Evolutionary conservation across 345 rosid species (phyloP).

Genomic region (Fremontodendron californicum): DNA sequence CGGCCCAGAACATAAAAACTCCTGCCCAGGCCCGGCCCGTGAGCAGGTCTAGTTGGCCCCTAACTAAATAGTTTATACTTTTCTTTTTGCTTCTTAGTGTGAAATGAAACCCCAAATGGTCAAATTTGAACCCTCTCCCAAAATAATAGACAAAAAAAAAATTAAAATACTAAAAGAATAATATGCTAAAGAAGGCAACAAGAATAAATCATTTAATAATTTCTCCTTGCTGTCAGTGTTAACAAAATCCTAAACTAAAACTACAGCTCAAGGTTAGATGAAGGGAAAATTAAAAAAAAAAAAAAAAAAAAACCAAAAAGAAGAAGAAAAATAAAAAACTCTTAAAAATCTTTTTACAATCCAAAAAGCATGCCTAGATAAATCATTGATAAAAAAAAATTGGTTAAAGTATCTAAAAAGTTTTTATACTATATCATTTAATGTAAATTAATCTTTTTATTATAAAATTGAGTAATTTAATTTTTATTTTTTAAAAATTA

Average conservation of each 20-base stretch:
- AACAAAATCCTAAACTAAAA: constrained; percentile 19
- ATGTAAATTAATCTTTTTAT: no score
- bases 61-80: neutral
- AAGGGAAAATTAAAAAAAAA: neutral
- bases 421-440: no score
- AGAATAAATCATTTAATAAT: constrained; percentile 19
- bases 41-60: no score
- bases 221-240: constrained; percentile 24
- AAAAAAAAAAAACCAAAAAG: no score
- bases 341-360: constrained; percentile 30
- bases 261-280: constrained; percentile 32
- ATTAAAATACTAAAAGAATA: neutral
- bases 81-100: neutral
- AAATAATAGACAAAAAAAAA: neutral
- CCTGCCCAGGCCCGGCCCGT: no score
- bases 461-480: no score
- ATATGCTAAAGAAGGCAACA: neutral
- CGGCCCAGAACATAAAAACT: no score
- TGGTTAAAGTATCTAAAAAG: no score
- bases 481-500: no score
- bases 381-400: no score
- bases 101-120: neutral
- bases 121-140: neutral
- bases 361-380: constrained; percentile 10
- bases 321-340: no score